Evolutionary conservation across 163 green algal genomes (phyloP).

Genomic region (Coccomyxa subellipsoidea): DNA sequence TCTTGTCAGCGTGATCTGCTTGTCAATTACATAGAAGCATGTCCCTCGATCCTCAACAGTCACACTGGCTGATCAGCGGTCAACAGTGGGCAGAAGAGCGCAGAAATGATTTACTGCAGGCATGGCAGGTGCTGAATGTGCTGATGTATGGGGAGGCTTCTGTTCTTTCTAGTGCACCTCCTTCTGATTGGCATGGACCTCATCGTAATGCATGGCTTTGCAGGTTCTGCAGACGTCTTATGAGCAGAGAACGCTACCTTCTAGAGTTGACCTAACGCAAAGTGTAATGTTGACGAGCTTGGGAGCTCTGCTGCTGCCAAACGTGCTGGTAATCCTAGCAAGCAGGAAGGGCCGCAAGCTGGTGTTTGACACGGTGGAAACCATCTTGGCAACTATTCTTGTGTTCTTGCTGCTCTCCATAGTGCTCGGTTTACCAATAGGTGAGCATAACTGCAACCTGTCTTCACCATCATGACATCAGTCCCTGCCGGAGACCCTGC

Average conservation of each 20-base stretch:
- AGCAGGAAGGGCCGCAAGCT: slow-evolving; percentile 26
- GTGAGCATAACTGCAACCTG: too few relatives aligned
- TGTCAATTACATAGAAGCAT: not conserved
- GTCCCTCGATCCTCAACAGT: not conserved
- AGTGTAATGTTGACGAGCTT: not conserved
- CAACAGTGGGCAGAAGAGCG: not conserved
- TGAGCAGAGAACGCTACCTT: not conserved
- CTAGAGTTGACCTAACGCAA: not conserved
- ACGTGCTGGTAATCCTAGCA: not conserved
- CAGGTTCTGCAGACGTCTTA: not conserved
- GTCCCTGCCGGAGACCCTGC: not conserved
- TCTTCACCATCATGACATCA: too few relatives aligned
- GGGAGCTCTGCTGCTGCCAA: slow-evolving; percentile 1
- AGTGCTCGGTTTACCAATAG: slow-evolving; percentile 43
- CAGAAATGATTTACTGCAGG: not conserved
- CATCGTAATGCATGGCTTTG: too few relatives aligned
- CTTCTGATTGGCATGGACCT: too few relatives aligned
- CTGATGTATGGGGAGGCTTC: too few relatives aligned
- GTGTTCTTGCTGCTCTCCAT: slow-evolving; percentile 31
- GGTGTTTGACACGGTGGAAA: slow-evolving; percentile 30
- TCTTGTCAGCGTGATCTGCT: not conserved
- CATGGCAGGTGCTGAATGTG: not conserved
- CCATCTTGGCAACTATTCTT: slow-evolving; percentile 33
- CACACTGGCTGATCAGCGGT: not conserved
- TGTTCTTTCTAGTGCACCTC: too few relatives aligned